Percentiles rank a stretch among this genome's conserved stretches.
Conservation (phyloP, 2,329 filamentous ascomycete species). For the Rutstroemia sp. region DNA sequence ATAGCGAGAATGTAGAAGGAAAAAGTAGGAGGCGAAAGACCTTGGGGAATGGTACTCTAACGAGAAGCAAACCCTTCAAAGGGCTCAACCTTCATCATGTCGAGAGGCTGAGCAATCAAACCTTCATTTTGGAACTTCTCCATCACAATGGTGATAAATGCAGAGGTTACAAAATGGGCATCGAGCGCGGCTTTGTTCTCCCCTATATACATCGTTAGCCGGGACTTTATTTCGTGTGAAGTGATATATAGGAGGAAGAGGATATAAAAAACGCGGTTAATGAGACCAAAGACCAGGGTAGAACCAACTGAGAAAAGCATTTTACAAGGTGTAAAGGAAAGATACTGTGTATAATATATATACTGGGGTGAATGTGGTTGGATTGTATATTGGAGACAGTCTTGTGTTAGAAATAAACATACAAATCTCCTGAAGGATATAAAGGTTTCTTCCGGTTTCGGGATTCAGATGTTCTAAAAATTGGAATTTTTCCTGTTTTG, state of each 20-base stretch:
- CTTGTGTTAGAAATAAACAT: neutral
- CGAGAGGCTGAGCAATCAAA: neutral
- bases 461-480: neutral
- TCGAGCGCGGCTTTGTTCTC: neutral
- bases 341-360: neutral
- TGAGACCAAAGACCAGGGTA: neutral
- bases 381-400: neutral
- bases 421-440: neutral
- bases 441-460: slow-evolving; percentile 1
- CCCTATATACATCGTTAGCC: neutral
- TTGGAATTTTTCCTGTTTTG: neutral
- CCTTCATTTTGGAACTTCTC: neutral
- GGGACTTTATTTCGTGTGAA: neutral
- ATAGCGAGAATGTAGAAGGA: no score
- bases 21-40: no score
- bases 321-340: neutral
- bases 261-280: neutral
- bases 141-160: neutral
- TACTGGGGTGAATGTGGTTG: neutral
- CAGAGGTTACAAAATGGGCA: neutral
- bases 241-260: neutral
- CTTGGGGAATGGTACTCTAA: neutral
- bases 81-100: neutral
- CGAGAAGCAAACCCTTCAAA: neutral
- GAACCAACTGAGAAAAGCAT: neutral